A percentile compares a stretch with the other conserved stretches of the same genome.
Conservation (phyloP, 73 alveolate species). For the Stentor roeselii region DNA sequence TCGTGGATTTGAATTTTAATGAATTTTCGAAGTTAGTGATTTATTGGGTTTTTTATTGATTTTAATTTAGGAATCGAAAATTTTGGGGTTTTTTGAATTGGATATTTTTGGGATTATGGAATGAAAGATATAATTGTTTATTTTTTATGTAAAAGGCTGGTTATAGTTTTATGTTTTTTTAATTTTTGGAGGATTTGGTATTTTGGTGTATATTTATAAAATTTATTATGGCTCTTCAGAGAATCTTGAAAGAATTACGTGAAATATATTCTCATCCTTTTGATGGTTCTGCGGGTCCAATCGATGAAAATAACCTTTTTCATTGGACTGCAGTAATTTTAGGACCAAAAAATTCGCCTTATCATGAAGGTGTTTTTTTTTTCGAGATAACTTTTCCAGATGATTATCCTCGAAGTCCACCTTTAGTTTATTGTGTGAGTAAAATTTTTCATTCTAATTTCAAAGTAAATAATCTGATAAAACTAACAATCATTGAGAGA, state of each 20-base stretch:
- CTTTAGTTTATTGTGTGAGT: slow-evolving; percentile 42
- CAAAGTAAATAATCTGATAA: slow-evolving; percentile 34
- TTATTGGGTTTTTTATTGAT: no score
- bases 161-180: no score
- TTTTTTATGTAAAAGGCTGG: no score
- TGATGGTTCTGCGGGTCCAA: slow-evolving; percentile 86
- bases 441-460: slow-evolving; percentile 16
- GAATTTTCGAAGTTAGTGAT: no score
- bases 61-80: no score
- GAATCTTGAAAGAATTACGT: slow-evolving; percentile 78
- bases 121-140: no score
- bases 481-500: slow-evolving; percentile 65
- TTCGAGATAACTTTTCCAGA: slow-evolving; percentile 35
- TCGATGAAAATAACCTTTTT: slow-evolving; percentile 60
- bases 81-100: no score
- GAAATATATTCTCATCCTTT: slow-evolving; percentile 84
- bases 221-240: slow-evolving; percentile 74
- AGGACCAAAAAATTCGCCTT: slow-evolving; percentile 38
- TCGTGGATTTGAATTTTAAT: no score
- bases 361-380: slow-evolving; percentile 48
- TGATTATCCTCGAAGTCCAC: slow-evolving; percentile 63
- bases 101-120: no score
- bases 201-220: no score
- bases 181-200: no score
- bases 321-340: slow-evolving; percentile 54